Evolutionary conservation across 306 rosid species (phyloP), one percentile per base, ranked within the genome.

Genomic region (Abrus precatorius): DNA sequence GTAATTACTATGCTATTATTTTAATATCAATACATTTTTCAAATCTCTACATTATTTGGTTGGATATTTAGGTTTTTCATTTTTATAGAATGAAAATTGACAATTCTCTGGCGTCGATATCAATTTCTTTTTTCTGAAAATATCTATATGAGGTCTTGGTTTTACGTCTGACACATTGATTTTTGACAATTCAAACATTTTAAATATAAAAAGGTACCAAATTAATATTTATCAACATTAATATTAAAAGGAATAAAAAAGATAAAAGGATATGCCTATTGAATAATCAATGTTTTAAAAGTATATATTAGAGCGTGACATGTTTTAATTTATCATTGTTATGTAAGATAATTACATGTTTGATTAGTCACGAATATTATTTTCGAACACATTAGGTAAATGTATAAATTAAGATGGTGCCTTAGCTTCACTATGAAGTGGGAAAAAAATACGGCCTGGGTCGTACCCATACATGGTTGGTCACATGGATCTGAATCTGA

Each of bases 401-500:
- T 72, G 59, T 75, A 43, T 52, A 2, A 7, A 12, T 70, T 48
- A 29, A 76, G 73, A 74, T 29, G 72, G 13, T 68, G 64, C 45
- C 53, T 75, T 55, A 74, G 12, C 45, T 64, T 74, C 14, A 77
- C 67, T 40, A 60, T 54, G 45, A 74, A 82, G 78, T 79, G 71
- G 72, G 20, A 20, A 20, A 20, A 62, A 63, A 80, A 61, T 74
- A 41, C 5, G 82, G 44, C 12, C 61, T 59, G 49, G 56, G 64
- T 83, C 34, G 89, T 79, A 85, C 88, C 50, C 59, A 36, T 4
- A 2, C 40, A 70, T 50, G 1, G 72, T 38, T 63, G 62, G 56
- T 86, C 85, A 75, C 87, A 72, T 83, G 89, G 81, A 80, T 65
- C 70, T 72, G 62, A 77, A 81, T 57, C 27, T 66, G 72, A 77